Percentiles rank a stretch among this genome's conserved stretches.
Evolutionary conservation across 345 rosid species (phyloP).

Genomic region (Nephelium lappaceum): DNA sequence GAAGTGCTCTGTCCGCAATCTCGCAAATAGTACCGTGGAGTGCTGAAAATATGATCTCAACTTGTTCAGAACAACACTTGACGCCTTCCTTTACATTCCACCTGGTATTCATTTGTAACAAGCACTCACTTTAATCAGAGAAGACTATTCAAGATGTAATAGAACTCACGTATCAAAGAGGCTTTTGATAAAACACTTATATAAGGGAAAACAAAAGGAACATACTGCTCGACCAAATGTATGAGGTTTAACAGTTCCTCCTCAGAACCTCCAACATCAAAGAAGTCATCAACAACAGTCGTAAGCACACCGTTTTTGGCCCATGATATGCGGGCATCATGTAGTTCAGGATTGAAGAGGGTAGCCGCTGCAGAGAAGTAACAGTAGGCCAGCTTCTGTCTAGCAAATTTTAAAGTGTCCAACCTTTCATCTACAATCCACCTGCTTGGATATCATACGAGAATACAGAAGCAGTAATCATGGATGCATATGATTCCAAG

Average conservation of each 20-base stretch:
- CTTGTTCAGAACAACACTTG: constrained; percentile 69
- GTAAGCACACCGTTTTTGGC: constrained; percentile 88
- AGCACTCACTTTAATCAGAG: constrained; percentile 14
- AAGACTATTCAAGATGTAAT: constrained; percentile 10
- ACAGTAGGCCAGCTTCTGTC: constrained; percentile 79
- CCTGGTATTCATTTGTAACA: constrained; percentile 42
- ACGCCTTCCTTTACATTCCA: constrained; percentile 54
- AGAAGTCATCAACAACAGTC: constrained; percentile 87
- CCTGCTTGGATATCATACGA: constrained; percentile 38
- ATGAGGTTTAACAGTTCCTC: constrained; percentile 74
- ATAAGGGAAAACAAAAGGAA: constrained; percentile 8
- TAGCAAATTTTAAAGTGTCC: constrained; percentile 75
- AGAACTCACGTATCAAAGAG: constrained; percentile 4
- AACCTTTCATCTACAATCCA: constrained; percentile 67
- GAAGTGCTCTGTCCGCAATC: constrained; percentile 62
- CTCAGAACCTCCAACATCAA: constrained; percentile 80
- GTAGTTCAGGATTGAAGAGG: constrained; percentile 59
- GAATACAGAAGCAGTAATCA: neutral
- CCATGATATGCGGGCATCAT: constrained; percentile 91
- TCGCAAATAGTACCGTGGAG: constrained; percentile 65
- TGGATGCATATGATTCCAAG: neutral
- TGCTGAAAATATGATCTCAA: constrained; percentile 78
- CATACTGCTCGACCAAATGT: constrained; percentile 65
- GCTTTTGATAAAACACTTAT: neutral
- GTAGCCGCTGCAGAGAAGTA: constrained; percentile 86